Base-by-base conservation (phyloP, 2,329 filamentous ascomycete genomes). In the Domatiomyces globalis region DNA sequence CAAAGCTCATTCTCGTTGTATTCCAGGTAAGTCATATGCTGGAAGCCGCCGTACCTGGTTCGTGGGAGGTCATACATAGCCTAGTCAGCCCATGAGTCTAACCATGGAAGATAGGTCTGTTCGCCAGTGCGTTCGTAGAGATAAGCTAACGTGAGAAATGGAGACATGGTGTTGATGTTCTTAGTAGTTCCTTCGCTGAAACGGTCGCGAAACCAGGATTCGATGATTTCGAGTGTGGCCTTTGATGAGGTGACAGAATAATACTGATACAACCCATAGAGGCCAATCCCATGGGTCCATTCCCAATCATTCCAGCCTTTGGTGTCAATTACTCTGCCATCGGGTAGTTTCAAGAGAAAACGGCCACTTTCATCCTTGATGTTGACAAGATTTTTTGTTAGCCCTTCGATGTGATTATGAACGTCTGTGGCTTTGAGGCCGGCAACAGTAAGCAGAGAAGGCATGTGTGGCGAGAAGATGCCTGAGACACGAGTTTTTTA, bases 151-250 rank as follows among this genome's bases (percentile, higher is more conserved):
- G 85, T 86, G 18, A 88, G 69, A 65, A 89, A 85, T 0, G 81
- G 81, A 10, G 83, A 80, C 84, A 89, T 87, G 15, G 85, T 88
- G 71, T 87, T 88, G 73, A 87, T 87, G 66, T 89, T 89, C 65
- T 89, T 89, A 42, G 83, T 87, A 2, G 85, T 89, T 62, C 74
- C 81, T 51, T 81, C 80, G 0, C 73, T 74, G 55, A 87, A 81
- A 7, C 85, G 80, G 46, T 74, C 76, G 5, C 71, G 69, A 67
- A 87, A 89, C 85, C 85, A 90, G 52, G 77, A 73, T 62, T 84
- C 75, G 59, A 89, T 87, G 55, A 84, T 80, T 54, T 73, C 66
- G 18, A 87, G 73, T 50, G 78, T 77, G 27, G 70, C 66, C 1
- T 71, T 65, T 27, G 82, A 78, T 46, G 79, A 80, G 0, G 83